Evolutionary conservation across 768 basidiomycete genomes (phyloP).

Genomic region (Boletus rubroflammeus): DNA sequence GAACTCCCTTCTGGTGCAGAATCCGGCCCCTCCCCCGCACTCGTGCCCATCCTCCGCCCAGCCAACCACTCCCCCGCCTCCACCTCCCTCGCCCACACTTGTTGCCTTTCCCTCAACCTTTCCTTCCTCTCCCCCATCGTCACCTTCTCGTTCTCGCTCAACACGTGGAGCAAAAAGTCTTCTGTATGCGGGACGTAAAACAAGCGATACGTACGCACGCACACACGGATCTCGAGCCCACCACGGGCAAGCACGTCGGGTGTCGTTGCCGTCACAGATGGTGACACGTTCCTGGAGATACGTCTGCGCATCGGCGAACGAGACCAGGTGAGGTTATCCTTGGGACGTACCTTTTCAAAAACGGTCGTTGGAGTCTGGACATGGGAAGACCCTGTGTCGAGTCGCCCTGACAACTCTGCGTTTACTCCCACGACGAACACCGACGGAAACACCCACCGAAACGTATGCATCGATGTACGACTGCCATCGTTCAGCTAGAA

Average conservation of each 20-base stretch:
- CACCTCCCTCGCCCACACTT: constrained; percentile 15
- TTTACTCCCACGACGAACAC: neutral
- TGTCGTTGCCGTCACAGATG: constrained; percentile 20
- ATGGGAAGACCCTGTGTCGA: constrained; percentile 51
- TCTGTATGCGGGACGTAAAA: constrained; percentile 27
- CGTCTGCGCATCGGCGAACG: neutral
- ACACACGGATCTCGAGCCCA: constrained; percentile 78
- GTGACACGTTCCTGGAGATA: constrained; percentile 19
- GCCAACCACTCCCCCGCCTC: constrained; percentile 13
- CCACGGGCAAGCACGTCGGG: constrained; percentile 51
- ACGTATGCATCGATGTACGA: constrained; percentile 75
- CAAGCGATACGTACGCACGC: constrained; percentile 35
- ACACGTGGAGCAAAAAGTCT: constrained; percentile 18
- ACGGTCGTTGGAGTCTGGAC: constrained; percentile 51
- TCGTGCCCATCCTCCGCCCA: neutral
- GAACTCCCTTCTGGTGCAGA: neutral
- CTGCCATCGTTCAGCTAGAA: constrained; percentile 75
- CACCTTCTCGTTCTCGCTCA: constrained; percentile 9
- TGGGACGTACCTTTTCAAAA: constrained; percentile 56
- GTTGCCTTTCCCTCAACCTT: constrained; percentile 9
- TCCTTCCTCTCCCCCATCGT: neutral
- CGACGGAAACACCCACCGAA: constrained; percentile 40
- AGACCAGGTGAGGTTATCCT: neutral
- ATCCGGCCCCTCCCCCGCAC: neutral
- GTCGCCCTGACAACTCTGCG: constrained; percentile 42